A percentile compares a stretch with the other conserved stretches of the same genome.
Conservation (phyloP, 108 stramenopile species). For the Pseudonitzschia pungens region DNA sequence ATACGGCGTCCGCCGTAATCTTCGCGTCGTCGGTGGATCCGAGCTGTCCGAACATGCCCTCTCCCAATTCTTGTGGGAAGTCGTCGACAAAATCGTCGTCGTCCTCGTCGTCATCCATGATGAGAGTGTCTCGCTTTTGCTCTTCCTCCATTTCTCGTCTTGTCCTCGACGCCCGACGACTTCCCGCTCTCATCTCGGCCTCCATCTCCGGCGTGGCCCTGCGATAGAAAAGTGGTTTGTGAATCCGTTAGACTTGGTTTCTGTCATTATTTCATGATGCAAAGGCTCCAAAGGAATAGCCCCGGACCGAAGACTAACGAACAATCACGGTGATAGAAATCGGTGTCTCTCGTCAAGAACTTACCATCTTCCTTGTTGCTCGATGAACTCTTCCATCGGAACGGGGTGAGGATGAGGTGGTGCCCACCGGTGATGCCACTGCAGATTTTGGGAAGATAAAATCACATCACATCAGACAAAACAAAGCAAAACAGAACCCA, state of each 20-base stretch:
- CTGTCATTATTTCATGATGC: background rate
- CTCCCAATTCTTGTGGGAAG: conserved; percentile 43
- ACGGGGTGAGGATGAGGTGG: conserved; percentile 75
- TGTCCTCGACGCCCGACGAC: conserved; percentile 64
- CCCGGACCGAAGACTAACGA: background rate
- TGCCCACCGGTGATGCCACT: conserved; percentile 88
- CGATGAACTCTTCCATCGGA: conserved; percentile 86
- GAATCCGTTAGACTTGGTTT: background rate
- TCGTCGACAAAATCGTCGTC: conserved; percentile 45
- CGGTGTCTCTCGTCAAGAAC: background rate
- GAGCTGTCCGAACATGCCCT: conserved; percentile 72
- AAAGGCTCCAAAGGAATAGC: background rate
- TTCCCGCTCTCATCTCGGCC: conserved; percentile 80
- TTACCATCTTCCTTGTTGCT: conserved; percentile 70
- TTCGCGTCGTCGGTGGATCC: conserved; percentile 49
- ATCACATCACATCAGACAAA: background rate
- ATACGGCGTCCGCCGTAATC: conserved; percentile 45
- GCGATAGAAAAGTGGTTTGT: background rate
- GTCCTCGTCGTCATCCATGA: conserved; percentile 78
- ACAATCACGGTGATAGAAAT: background rate
- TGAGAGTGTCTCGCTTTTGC: conserved; percentile 43
- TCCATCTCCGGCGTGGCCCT: conserved; percentile 74
- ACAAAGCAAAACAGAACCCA: background rate
- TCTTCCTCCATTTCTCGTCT: conserved; percentile 74
- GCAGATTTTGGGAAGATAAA: conserved; percentile 2